Percentiles rank a stretch among this genome's conserved stretches.
Evolutionary conservation across 352 stramenopile genomes (phyloP).

Genomic region (Thalassiosira mediterranea): DNA sequence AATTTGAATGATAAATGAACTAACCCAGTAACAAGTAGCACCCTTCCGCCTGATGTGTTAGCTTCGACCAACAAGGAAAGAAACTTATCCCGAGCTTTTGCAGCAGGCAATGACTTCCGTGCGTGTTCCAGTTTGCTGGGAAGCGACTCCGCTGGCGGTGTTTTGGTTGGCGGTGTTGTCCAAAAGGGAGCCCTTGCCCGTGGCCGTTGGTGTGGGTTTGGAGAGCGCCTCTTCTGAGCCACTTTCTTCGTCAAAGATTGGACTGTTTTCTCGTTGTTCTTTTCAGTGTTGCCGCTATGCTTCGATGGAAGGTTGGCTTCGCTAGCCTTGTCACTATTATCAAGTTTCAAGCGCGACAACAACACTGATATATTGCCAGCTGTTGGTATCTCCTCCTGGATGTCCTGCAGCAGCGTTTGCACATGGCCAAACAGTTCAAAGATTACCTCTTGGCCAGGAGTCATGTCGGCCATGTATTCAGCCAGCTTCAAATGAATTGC

Average conservation of each 20-base stretch:
- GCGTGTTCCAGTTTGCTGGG: conserved; percentile 58
- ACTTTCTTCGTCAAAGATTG: neutral
- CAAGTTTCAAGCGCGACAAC: conserved; percentile 31
- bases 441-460: conserved; percentile 64
- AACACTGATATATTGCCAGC: conserved; percentile 20
- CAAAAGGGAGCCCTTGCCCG: conserved; percentile 66
- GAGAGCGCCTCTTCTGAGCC: conserved; percentile 3
- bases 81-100: conserved; percentile 80
- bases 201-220: conserved; percentile 31
- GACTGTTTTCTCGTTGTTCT: neutral
- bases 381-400: conserved; percentile 14
- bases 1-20: too few relatives aligned
- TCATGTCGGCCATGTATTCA: conserved; percentile 59
- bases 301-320: neutral
- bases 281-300: neutral
- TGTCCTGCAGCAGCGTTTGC: conserved; percentile 46
- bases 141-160: conserved; percentile 56
- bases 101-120: conserved; percentile 69
- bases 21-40: conserved; percentile 94
- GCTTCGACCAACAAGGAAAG: conserved; percentile 81
- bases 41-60: conserved; percentile 78
- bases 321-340: conserved; percentile 1
- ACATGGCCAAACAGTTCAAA: conserved; percentile 75
- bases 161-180: conserved; percentile 54
- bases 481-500: conserved; percentile 63